phyloP scores from a whole-genome alignment of 495 filamentous ascomycete genomes.

The Tuber aestivum region DNA sequence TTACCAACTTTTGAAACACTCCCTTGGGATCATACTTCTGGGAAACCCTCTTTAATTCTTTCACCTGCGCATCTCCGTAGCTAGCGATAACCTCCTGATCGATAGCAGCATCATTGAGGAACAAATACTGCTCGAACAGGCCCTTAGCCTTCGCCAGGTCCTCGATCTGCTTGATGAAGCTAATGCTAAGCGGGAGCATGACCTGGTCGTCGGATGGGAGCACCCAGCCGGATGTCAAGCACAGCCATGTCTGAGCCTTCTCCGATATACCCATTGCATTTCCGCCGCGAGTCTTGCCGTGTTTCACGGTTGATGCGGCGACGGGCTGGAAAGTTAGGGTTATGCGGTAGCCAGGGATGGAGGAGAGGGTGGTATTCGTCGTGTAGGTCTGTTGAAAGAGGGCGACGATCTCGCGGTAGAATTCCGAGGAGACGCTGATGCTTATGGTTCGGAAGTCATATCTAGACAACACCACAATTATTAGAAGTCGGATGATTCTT shows the following conservation, averaged over 20 bases:
- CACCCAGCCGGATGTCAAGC: conserved; percentile 7
- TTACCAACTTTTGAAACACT: conserved; percentile 45
- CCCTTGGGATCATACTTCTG: conserved; percentile 47
- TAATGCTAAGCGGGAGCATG: conserved; percentile 1
- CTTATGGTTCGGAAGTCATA: conserved; percentile 11
- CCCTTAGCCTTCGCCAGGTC: conserved; percentile 12
- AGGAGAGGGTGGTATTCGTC: conserved; percentile 6
- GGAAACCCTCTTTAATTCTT: conserved; percentile 43
- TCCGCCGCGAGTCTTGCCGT: conserved; percentile 38
- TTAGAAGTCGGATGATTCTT: neutral
- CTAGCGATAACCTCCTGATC: conserved; percentile 47
- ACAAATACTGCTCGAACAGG: conserved; percentile 34
- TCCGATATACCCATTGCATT: conserved; percentile 42
- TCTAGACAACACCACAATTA: neutral
- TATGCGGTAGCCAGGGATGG: conserved; percentile 9
- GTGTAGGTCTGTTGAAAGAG: conserved; percentile 27
- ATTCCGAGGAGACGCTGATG: conserved; percentile 14
- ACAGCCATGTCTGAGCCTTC: conserved; percentile 20
- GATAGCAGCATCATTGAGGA: conserved; percentile 47
- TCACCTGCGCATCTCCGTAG: conserved; percentile 46
- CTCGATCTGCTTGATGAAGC: conserved; percentile 9
- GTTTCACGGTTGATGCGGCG: conserved; percentile 33
- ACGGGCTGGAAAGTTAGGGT: conserved; percentile 43
- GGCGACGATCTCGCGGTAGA: conserved; percentile 18
- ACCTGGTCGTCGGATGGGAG: conserved; percentile 1